Conservation (phyloP, 108 stramenopile species). For the Poteriospumella lacustris region DNA sequence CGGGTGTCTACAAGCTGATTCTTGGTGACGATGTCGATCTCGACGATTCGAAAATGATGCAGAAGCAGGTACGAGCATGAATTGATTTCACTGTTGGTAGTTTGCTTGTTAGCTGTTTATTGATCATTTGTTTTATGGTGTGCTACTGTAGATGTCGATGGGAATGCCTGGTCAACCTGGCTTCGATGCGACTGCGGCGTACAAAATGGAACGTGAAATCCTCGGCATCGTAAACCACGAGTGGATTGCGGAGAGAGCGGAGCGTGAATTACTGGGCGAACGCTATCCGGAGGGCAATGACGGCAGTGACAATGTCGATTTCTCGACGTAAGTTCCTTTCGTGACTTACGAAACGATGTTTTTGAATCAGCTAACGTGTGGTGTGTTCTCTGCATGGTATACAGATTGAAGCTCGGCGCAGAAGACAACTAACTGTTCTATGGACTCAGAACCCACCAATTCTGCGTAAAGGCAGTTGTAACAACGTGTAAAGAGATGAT, state of each 20-base stretch:
- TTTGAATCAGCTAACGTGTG: no score
- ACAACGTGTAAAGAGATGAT: no score
- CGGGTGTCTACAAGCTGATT: constrained; percentile 77
- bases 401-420: no score
- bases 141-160: constrained; percentile 33
- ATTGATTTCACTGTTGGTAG: no score
- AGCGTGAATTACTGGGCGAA: background rate
- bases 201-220: background rate
- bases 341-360: no score
- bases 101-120: no score
- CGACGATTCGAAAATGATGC: constrained; percentile 43
- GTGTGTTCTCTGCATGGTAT: no score
- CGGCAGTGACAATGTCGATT: no score
- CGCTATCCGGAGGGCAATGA: constrained; percentile 11
- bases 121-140: background rate
- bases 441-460: no score
- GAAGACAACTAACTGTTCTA: no score
- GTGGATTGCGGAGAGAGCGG: background rate
- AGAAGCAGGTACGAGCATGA: constrained; percentile 45
- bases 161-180: constrained; percentile 40
- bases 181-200: constrained; percentile 56
- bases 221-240: background rate
- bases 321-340: no score
- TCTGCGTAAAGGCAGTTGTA: no score
- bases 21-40: constrained; percentile 72